Percentiles rank a stretch among this genome's conserved stretches.
Conservation (phyloP, 148 eudicot genomes). For the Chenopodium quinoa region DNA sequence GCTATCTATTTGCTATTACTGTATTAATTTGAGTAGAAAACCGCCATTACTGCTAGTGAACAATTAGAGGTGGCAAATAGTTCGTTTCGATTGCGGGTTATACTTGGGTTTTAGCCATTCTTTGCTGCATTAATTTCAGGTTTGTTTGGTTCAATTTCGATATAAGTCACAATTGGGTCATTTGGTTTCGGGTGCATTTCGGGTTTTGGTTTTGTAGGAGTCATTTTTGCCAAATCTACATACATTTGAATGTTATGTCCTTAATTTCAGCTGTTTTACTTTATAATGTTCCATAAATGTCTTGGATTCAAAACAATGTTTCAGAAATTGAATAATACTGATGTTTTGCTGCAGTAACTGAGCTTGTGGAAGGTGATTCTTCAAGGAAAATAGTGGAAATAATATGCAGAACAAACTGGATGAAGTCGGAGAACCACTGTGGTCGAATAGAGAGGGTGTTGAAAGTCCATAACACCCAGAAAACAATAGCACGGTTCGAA, state of each 20-base stretch:
- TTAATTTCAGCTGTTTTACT: too few relatives aligned
- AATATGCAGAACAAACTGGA: slow-evolving; percentile 83
- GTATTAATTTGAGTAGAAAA: neutral
- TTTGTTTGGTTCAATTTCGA: neutral
- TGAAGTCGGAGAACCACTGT: slow-evolving; percentile 67
- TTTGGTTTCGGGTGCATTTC: too few relatives aligned
- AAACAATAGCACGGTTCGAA: slow-evolving; percentile 82
- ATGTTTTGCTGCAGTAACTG: slow-evolving; percentile 60
- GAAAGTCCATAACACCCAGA: slow-evolving; percentile 94
- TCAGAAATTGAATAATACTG: neutral
- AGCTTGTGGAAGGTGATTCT: slow-evolving; percentile 86
- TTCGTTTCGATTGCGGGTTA: neutral
- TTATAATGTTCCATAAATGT: too few relatives aligned
- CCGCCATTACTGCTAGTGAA: neutral
- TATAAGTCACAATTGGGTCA: too few relatives aligned
- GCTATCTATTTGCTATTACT: neutral
- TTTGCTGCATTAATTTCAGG: neutral
- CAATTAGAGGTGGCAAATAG: neutral
- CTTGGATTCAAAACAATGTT: neutral
- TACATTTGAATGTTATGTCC: neutral
- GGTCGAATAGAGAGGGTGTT: slow-evolving; percentile 76
- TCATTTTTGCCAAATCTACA: neutral
- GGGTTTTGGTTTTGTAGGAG: neutral
- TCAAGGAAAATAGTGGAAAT: slow-evolving; percentile 92
- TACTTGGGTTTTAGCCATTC: neutral